Evolutionary conservation across 768 basidiomycete genomes (phyloP), one percentile per base, ranked within the genome.

Genomic region (Flagelloscypha sp.): DNA sequence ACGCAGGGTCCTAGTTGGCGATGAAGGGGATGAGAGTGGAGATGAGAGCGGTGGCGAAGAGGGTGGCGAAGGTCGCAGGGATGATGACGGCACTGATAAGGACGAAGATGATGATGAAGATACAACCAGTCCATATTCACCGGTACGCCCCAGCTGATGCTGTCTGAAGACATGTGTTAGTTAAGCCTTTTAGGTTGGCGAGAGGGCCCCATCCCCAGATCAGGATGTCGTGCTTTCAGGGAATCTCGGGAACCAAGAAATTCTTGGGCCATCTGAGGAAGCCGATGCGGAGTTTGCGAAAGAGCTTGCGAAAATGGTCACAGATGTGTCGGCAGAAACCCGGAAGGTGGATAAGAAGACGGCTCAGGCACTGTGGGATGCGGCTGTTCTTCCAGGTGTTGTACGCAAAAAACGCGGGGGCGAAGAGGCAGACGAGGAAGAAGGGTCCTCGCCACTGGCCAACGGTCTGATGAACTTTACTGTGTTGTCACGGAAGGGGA

Each of bases 271-370:
- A 1, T 78, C 84, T 7, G 82, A 88, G 45, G 90, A 93, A 50
- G 89, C 84, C 13, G 86, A 94, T 30, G 84, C 79, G 2, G 94
- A 93, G 22, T 99, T 99, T 50, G 86, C 83, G 7, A 89, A 89
- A 54, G 95, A 98, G 54, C 72, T 99, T 13, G 90, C 94, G 3
- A 97, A 86, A 62, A 79, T 99, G 63, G 79, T 97, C 31, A 89
- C 86, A 1, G 89, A 94, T 47, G 81, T 76, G 11, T 85, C 88
- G 12, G 60, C 73, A 0, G 89, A 95, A 46, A 74, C 82, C 3
- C 68, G 88, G 45, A 87, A 84, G 50, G 78, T 90, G 15, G 92
- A 95, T 52, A 84, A 86, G 59, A 87, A 84, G 58, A 81, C 85
- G 1, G 87, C 85, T 1, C 70, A 81, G 13, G 82, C 82, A 0